These are phyloP conservation scores for Naganishia onofrii DNA, from an alignment of 768 basidiomycete genomes.

Conservation along the genomic window DNA sequence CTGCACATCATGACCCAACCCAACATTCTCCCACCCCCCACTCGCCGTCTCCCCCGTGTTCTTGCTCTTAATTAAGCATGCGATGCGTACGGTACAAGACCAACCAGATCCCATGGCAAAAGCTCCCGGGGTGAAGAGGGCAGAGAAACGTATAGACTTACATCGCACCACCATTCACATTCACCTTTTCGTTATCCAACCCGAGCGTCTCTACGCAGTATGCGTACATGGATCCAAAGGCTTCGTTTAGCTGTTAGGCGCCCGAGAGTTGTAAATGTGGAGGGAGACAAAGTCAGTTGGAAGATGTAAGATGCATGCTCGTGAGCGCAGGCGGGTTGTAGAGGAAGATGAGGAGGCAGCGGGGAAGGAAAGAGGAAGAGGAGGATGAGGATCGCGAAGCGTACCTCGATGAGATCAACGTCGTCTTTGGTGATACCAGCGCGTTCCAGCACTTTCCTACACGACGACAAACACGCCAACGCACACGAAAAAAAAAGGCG, in stretches of 20 bases:
- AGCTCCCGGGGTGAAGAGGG: too few species aligned
- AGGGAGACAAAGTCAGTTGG: too few species aligned
- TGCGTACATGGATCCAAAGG: slow-evolving; percentile 72
- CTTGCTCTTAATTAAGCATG: too few species aligned
- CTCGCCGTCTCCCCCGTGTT: background rate
- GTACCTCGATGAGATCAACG: slow-evolving; percentile 75
- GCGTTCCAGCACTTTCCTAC: slow-evolving; percentile 63
- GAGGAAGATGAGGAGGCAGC: background rate
- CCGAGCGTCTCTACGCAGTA: slow-evolving; percentile 68
- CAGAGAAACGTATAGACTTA: too few species aligned
- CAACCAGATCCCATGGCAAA: too few species aligned
- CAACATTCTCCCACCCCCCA: slow-evolving; percentile 29
- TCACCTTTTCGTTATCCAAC: slow-evolving; percentile 67
- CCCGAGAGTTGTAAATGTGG: too few species aligned
- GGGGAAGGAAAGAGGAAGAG: background rate
- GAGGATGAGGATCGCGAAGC: background rate
- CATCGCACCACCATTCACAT: slow-evolving; percentile 88
- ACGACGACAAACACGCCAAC: slow-evolving; percentile 72
- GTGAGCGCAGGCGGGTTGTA: too few species aligned
- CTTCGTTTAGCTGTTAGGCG: slow-evolving; percentile 77
- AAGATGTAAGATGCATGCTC: too few species aligned
- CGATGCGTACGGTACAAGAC: too few species aligned
- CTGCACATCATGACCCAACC: too few species aligned
- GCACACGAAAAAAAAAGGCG: slow-evolving; percentile 57
- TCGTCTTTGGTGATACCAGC: slow-evolving; percentile 65